phyloP scores from a whole-genome alignment of 192 early-diverging fungal species.

The Entophlyctis luteolus region DNA sequence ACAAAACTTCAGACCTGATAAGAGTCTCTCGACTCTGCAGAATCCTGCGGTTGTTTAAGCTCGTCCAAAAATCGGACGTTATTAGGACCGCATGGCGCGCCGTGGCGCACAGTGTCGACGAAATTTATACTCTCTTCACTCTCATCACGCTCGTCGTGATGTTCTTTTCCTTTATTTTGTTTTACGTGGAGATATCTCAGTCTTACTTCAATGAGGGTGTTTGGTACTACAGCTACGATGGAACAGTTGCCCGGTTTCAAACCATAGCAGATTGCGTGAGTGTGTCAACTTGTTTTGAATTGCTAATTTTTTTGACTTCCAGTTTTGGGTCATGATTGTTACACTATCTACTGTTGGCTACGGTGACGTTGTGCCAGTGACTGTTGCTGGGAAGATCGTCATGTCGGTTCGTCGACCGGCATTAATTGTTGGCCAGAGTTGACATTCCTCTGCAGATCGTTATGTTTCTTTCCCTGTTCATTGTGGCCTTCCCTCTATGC shows the following conservation, averaged over 20 bases:
- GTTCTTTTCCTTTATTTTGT: constrained; percentile 11
- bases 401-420: not conserved
- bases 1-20: not conserved
- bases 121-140: constrained; percentile 7
- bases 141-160: constrained; percentile 2
- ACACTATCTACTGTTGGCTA: constrained; percentile 28
- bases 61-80: constrained; percentile 23
- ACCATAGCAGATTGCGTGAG: constrained; percentile 3
- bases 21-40: constrained; percentile 8
- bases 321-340: constrained; percentile 21
- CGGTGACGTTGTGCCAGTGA: constrained; percentile 25
- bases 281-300: not conserved
- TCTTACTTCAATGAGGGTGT: constrained; percentile 1
- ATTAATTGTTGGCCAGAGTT: not conserved
- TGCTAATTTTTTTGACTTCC: not conserved
- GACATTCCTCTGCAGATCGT: not conserved
- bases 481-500: constrained; percentile 36
- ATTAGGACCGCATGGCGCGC: constrained; percentile 8
- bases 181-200: constrained; percentile 10
- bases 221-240: constrained; percentile 23
- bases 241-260: constrained; percentile 2
- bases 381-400: constrained; percentile 22
- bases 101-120: constrained; percentile 12
- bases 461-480: constrained; percentile 16
- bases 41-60: constrained; percentile 19